Percentiles rank a stretch among this genome's conserved stretches.
These are phyloP conservation scores for Huntiella abstrusa DNA, from an alignment of 2,329 filamentous ascomycete genomes.

Conservation along the genomic window DNA sequence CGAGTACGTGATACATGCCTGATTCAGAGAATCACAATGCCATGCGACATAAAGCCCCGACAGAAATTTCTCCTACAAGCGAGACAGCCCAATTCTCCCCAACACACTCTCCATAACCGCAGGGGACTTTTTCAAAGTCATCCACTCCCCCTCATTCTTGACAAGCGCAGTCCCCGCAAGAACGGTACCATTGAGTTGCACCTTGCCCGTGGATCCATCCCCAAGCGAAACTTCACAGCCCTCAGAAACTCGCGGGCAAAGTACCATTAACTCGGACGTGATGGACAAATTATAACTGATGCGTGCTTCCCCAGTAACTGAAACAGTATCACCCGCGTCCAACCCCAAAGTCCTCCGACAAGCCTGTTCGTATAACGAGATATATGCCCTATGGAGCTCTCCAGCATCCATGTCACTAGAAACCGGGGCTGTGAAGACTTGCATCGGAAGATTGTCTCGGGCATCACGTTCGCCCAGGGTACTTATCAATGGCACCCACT, in stretches of 20 bases:
- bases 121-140: constrained; percentile 26
- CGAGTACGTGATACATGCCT: too few relatives aligned
- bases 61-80: too few relatives aligned
- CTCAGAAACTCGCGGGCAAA: constrained; percentile 36
- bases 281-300: constrained; percentile 48
- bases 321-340: constrained; percentile 13
- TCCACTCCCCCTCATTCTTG: constrained; percentile 39
- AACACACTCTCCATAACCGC: constrained; percentile 12
- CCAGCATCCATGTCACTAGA: constrained; percentile 17
- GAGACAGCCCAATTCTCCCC: constrained; percentile 16
- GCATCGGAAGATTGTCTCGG: constrained; percentile 22
- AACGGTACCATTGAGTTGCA: constrained; percentile 43
- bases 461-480: constrained; percentile 15
- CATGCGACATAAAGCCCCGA: too few relatives aligned
- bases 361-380: constrained; percentile 28
- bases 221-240: constrained; percentile 21
- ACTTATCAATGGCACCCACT: constrained; percentile 33
- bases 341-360: constrained; percentile 20
- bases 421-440: constrained; percentile 24
- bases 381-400: constrained; percentile 25
- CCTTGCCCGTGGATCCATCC: constrained; percentile 19
- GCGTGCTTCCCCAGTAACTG: constrained; percentile 23
- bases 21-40: too few relatives aligned
- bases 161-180: constrained; percentile 45
- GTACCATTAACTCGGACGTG: constrained; percentile 31